These are phyloP conservation scores for Ailanthus altissimus DNA, from an alignment of 345 rosid species.

Conservation along the genomic window DNA sequence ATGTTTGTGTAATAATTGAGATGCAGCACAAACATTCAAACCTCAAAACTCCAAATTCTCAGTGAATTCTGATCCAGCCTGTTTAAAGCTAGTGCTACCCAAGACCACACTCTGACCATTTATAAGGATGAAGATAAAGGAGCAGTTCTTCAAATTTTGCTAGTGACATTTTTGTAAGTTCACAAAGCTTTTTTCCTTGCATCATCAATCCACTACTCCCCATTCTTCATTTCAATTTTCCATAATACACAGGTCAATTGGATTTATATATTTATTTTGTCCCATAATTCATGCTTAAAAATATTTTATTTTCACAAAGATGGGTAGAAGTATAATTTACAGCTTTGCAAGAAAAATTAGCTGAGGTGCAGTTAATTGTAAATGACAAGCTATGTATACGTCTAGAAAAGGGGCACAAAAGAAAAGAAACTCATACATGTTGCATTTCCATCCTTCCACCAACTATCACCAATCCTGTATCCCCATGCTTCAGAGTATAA, in stretches of 20 bases:
- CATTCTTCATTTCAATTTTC: not conserved
- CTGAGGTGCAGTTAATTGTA: not conserved
- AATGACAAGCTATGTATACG: not conserved
- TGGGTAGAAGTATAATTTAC: not conserved
- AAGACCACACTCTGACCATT: not conserved
- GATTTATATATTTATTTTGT: not conserved
- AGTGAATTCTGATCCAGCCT: not conserved
- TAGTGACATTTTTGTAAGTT: constrained; percentile 2
- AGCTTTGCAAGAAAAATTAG: constrained; percentile 3
- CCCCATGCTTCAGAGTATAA: constrained; percentile 87
- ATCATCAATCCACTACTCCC: not conserved
- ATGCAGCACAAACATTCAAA: not conserved
- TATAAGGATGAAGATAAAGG: not conserved
- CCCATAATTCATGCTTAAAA: not conserved
- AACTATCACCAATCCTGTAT: constrained; percentile 78
- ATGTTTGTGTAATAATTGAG: not conserved
- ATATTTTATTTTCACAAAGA: not conserved
- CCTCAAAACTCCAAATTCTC: not conserved
- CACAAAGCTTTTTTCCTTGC: not conserved
- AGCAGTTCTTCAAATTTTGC: not conserved
- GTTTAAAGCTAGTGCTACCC: not conserved
- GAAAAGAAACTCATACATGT: constrained; percentile 58
- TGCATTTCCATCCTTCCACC: constrained; percentile 98
- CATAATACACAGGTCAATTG: not conserved
- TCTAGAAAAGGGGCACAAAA: not conserved